phyloP scores from a whole-genome alignment of 768 basidiomycete species.

The Trametes elegans region DNA sequence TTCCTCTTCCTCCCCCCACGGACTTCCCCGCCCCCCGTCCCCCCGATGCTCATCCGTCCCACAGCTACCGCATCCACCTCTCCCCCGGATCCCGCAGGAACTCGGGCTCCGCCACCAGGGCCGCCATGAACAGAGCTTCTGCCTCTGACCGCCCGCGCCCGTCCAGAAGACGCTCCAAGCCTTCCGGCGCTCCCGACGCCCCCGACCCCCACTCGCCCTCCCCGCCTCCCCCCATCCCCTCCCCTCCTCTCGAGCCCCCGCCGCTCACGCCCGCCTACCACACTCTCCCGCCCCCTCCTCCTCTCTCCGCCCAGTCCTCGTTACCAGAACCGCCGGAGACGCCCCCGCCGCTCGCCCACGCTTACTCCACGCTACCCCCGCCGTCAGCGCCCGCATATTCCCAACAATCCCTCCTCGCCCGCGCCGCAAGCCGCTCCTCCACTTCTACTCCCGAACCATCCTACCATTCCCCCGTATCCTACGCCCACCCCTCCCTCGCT shows the following conservation, averaged over 20 bases:
- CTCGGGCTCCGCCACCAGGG: constrained; percentile 53
- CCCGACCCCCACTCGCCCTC: constrained; percentile 2
- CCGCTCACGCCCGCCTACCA: constrained; percentile 24
- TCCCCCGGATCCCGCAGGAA: constrained; percentile 75
- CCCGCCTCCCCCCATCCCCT: constrained; percentile 7
- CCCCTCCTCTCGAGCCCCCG: constrained; percentile 26
- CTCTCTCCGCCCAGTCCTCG: neutral
- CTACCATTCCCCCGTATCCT: constrained; percentile 11
- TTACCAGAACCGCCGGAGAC: constrained; percentile 30
- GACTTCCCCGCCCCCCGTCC: neutral
- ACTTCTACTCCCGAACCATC: constrained; percentile 20
- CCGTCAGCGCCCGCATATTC: constrained; percentile 18
- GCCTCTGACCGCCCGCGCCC: constrained; percentile 14
- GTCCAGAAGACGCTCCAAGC: constrained; percentile 16
- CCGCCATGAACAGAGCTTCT: constrained; percentile 49
- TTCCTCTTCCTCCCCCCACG: neutral
- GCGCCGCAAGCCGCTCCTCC: constrained; percentile 19
- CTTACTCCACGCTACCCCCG: constrained; percentile 27
- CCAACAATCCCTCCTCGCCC: constrained; percentile 9
- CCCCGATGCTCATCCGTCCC: constrained; percentile 1
- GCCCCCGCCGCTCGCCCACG: constrained; percentile 29
- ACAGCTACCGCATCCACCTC: constrained; percentile 77
- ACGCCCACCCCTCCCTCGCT: constrained; percentile 10
- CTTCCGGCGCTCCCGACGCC: too few species aligned
- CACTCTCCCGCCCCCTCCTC: constrained; percentile 9